Evolutionary conservation across 176 grass and related monocot genomes (phyloP), one percentile per base, ranked within the genome.

Genomic region (Cenchrus americanus): DNA sequence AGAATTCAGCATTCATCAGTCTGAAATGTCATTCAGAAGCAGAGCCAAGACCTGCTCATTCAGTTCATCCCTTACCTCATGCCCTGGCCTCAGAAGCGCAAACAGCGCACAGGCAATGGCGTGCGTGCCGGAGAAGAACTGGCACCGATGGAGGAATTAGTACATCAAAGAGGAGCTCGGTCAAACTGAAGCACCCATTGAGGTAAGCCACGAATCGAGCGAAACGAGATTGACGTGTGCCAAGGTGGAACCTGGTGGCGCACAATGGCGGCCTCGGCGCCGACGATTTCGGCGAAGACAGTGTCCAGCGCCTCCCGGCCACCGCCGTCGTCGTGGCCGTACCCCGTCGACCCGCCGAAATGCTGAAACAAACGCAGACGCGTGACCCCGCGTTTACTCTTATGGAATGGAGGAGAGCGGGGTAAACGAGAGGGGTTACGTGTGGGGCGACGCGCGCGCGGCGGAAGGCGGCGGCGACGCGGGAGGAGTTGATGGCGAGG

Each of bases 51-150:
- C 32, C 1, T 51, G 51, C 51, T 52, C 1, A 55, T 75, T 79
- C 3, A 26, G 30, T 61, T 57, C 22, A 22, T 65, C 44, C 26
- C 11, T 78, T 54, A 98, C 96, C 91, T 96, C 93, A 75, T 96
- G 82, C 1, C 91, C 96, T 68, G 93, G 96, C 60, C 91, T 93
- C 62, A 98, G 57, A 21, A 98, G 80, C 27, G 96, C 93, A 65
- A 98, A 98, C 59, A 98, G 60, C 54, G 96, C 93, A 87, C 91
- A 98, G 7, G 96, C 71, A 30, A 98, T 98, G 57, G 96, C 93
- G 34, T 96, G 96, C 6, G 93, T 96, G 60, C 96, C 96, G 34
- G 93, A 98, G 80, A 98, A 98, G 68, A 96, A 99, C 93, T 96
- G 78, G 21, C 3, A 53, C 8, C 57, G 17, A 86, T 24, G 50